These are phyloP conservation scores for Neurospora crassa DNA, from an alignment of 2,329 filamentous ascomycete species.

Conservation along the genomic window DNA sequence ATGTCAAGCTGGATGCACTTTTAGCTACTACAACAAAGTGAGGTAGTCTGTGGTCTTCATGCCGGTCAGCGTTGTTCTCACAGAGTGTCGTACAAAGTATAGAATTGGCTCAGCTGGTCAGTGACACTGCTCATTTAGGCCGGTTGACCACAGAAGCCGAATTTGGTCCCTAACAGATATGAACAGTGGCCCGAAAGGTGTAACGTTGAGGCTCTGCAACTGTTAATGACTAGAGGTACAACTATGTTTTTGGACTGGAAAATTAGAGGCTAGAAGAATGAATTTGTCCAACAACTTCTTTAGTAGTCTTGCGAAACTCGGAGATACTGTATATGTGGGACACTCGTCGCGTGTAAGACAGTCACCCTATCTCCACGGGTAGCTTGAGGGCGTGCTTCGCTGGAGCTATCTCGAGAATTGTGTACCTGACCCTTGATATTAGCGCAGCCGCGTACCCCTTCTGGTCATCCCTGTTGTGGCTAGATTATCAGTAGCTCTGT, in stretches of 20 bases:
- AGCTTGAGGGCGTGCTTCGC: neutral
- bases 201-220: neutral
- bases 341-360: neutral
- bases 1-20: neutral
- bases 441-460: neutral
- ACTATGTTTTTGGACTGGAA: neutral
- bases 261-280: neutral
- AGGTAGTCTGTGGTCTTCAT: neutral
- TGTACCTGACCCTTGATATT: neutral
- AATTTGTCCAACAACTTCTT: neutral
- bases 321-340: neutral
- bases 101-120: neutral
- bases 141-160: neutral
- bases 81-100: neutral
- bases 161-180: neutral
- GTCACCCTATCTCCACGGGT: too few relatives aligned
- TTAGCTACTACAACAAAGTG: neutral
- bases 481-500: neutral
- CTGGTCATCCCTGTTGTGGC: neutral
- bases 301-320: neutral
- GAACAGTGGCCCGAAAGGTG: neutral
- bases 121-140: neutral
- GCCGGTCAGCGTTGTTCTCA: neutral
- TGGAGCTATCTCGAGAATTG: neutral
- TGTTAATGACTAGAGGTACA: neutral